Percentiles rank a stretch among this genome's conserved stretches.
phyloP scores from a whole-genome alignment of 2,329 filamentous ascomycete species.

The Xylariales sp. region DNA sequence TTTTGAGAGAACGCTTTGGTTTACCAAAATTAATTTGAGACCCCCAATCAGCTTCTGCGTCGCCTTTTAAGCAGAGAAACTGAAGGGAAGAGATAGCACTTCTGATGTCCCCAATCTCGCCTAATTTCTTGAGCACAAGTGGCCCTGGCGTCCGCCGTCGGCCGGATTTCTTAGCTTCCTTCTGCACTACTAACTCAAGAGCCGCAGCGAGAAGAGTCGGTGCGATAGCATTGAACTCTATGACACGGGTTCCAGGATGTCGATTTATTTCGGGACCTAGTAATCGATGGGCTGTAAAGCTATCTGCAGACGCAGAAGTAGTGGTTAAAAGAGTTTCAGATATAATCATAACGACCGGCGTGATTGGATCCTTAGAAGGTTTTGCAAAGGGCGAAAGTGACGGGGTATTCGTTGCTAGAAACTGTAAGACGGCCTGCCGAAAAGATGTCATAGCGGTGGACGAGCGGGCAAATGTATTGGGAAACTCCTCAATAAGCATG shows the following conservation, averaged over 20 bases:
- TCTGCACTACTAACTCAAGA: constrained; percentile 81
- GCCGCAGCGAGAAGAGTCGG: constrained; percentile 87
- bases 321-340: constrained; percentile 91
- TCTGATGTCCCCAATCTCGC: constrained; percentile 90
- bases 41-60: constrained; percentile 79
- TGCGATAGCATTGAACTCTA: constrained; percentile 95
- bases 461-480: constrained; percentile 76
- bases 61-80: constrained; percentile 88
- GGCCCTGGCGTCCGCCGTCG: constrained; percentile 81
- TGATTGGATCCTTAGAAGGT: constrained; percentile 60
- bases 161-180: constrained; percentile 84
- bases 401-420: constrained; percentile 75
- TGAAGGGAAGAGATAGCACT: constrained; percentile 93
- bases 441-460: constrained; percentile 76
- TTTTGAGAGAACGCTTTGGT: constrained; percentile 69
- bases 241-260: constrained; percentile 80
- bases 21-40: constrained; percentile 78
- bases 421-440: constrained; percentile 78
- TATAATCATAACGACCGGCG: constrained; percentile 87
- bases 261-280: constrained; percentile 87
- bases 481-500: constrained; percentile 85
- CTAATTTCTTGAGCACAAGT: constrained; percentile 79
- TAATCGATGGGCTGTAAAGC: constrained; percentile 90
- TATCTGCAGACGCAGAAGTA: constrained; percentile 85
- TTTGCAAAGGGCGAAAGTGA: constrained; percentile 61